A percentile compares a stretch with the other conserved stretches of the same genome.
Evolutionary conservation across 148 eudicot species (phyloP).

Genomic region (Nepenthes gracilis): DNA sequence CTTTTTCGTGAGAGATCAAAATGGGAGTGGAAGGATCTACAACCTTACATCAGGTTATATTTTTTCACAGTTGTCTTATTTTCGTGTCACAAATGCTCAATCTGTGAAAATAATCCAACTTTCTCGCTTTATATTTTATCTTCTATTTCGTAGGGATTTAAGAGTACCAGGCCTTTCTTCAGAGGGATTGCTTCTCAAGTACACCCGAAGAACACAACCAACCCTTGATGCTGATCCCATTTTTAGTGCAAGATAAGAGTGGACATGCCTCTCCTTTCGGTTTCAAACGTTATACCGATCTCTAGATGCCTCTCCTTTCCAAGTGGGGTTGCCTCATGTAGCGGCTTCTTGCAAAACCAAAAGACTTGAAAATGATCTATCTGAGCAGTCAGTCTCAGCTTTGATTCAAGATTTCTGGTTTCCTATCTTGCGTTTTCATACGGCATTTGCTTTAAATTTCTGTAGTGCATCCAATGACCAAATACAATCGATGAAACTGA

Average conservation of each 20-base stretch:
- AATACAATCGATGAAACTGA: no score
- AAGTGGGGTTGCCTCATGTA: no score
- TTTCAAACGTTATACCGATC: not conserved
- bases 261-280: not conserved
- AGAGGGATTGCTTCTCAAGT: slow-evolving; percentile 84
- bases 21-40: slow-evolving; percentile 96
- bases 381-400: no score
- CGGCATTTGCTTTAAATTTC: no score
- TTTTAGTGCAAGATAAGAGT: slow-evolving; percentile 62
- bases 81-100: not conserved
- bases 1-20: slow-evolving; percentile 68
- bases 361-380: no score
- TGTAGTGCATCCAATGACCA: no score
- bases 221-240: slow-evolving; percentile 63
- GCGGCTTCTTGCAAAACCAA: no score
- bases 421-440: no score
- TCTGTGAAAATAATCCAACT: not conserved
- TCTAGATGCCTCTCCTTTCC: no score
- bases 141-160: slow-evolving; percentile 48
- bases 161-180: slow-evolving; percentile 88
- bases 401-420: no score
- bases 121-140: not conserved
- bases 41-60: slow-evolving; percentile 77
- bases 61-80: not conserved
- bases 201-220: slow-evolving; percentile 92